Evolutionary conservation across 1,284 basidiomycete species (phyloP).

Genomic region (Uromyces viciae-fabae): DNA sequence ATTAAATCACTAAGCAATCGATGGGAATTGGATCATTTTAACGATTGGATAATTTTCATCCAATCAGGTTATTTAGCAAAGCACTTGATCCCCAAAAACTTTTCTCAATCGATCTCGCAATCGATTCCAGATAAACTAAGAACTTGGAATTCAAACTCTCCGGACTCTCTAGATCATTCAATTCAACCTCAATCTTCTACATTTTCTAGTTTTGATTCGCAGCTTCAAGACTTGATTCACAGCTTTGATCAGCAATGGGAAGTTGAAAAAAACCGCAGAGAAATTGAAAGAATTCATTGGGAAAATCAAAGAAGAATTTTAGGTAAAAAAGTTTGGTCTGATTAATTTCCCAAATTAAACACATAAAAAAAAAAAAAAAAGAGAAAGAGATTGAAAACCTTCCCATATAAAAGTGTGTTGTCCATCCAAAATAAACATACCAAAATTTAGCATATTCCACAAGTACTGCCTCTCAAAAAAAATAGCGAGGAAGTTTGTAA

Average conservation of each 20-base stretch:
- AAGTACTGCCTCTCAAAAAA: too few relatives aligned
- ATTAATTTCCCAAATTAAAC: too few relatives aligned
- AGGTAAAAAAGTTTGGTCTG: slow-evolving; percentile 40
- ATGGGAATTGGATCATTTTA: slow-evolving; percentile 33
- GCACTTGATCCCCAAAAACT: slow-evolving; percentile 10
- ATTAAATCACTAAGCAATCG: slow-evolving; percentile 8
- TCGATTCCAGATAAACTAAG: slow-evolving; percentile 13
- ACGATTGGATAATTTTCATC: slow-evolving; percentile 41
- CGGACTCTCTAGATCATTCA: neutral
- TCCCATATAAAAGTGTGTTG: too few relatives aligned
- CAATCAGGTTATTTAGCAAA: slow-evolving; percentile 18
- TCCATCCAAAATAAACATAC: too few relatives aligned
- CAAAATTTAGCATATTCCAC: too few relatives aligned
- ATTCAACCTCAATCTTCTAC: too few relatives aligned
- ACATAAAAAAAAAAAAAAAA: too few relatives aligned
- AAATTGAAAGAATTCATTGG: slow-evolving; percentile 26
- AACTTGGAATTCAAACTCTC: neutral
- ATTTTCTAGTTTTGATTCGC: too few relatives aligned
- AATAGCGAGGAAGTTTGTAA: too few relatives aligned
- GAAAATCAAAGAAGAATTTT: neutral
- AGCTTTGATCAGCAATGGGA: slow-evolving; percentile 28
- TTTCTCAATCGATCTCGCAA: neutral
- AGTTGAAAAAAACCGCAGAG: neutral
- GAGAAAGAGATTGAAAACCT: too few relatives aligned
- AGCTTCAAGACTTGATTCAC: neutral